Evolutionary conservation across 192 early-diverging fungal genomes (phyloP).

Genomic region (Coemansia sp.): DNA sequence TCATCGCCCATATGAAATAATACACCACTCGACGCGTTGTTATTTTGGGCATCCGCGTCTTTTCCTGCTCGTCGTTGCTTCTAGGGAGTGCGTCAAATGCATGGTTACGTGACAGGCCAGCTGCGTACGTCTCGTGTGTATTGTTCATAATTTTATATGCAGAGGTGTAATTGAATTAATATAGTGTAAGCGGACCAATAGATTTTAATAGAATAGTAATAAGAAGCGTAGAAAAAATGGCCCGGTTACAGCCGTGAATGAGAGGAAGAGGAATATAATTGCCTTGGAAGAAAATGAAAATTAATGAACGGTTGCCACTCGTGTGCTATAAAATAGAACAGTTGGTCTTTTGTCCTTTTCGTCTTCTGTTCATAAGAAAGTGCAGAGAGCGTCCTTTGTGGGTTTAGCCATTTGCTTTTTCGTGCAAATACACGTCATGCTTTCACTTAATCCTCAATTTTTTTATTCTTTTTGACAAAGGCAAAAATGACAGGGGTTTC

Average conservation of each 20-base stretch:
- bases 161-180: too few species aligned
- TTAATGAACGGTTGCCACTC: background rate
- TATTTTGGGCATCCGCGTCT: constrained; percentile 19
- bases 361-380: background rate
- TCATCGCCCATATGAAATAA: constrained; percentile 54
- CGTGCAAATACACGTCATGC: too few species aligned
- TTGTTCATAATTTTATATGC: background rate
- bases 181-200: too few species aligned
- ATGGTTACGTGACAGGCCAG: constrained; percentile 21
- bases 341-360: background rate
- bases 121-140: constrained; percentile 8
- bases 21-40: constrained; percentile 40
- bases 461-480: background rate
- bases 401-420: background rate
- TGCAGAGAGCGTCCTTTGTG: background rate
- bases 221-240: too few species aligned
- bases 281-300: too few species aligned
- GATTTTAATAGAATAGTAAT: too few species aligned
- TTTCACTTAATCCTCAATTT: too few species aligned
- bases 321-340: background rate
- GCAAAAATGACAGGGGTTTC: background rate
- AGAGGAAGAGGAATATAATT: too few species aligned
- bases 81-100: constrained; percentile 29
- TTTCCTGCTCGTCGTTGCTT: background rate
- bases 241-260: too few species aligned